Percentiles rank a stretch among this genome's conserved stretches.
These are phyloP conservation scores for Xylaria sp. DNA, from an alignment of 2,329 filamentous ascomycete genomes.

Conservation along the genomic window DNA sequence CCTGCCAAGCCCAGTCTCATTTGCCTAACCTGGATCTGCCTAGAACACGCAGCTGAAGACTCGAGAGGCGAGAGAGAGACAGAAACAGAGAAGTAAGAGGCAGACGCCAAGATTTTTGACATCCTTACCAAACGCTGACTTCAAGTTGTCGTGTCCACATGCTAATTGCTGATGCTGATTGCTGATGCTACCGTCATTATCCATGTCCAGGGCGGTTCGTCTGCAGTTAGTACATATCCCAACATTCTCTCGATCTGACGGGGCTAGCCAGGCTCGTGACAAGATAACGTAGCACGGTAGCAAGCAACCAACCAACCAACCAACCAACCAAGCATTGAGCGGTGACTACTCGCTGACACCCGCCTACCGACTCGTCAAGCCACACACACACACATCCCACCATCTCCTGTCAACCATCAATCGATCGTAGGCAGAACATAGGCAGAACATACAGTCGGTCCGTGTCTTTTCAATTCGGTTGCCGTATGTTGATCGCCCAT, in stretches of 20 bases:
- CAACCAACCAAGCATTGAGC: not conserved
- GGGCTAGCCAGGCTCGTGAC: not conserved
- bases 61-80: not conserved
- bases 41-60: not conserved
- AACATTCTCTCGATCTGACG: not conserved
- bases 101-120: too few species aligned
- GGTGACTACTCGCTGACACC: not conserved
- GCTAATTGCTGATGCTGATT: too few species aligned
- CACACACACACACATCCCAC: not conserved
- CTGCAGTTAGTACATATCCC: not conserved
- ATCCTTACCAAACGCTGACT: too few species aligned
- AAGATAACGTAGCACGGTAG: not conserved
- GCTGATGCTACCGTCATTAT: too few species aligned
- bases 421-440: not conserved
- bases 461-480: not conserved
- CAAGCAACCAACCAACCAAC: too few species aligned
- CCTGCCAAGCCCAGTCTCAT: constrained; percentile 22
- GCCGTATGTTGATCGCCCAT: constrained; percentile 16
- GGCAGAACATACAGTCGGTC: not conserved
- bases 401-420: not conserved
- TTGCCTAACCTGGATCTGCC: constrained; percentile 17
- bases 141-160: too few species aligned
- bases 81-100: too few species aligned
- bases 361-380: not conserved
- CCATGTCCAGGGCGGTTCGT: too few species aligned